These are phyloP conservation scores for sunflower (Helianthus annuus) DNA, from an alignment of 129 eudicot genomes.

Conservation along the genomic window DNA sequence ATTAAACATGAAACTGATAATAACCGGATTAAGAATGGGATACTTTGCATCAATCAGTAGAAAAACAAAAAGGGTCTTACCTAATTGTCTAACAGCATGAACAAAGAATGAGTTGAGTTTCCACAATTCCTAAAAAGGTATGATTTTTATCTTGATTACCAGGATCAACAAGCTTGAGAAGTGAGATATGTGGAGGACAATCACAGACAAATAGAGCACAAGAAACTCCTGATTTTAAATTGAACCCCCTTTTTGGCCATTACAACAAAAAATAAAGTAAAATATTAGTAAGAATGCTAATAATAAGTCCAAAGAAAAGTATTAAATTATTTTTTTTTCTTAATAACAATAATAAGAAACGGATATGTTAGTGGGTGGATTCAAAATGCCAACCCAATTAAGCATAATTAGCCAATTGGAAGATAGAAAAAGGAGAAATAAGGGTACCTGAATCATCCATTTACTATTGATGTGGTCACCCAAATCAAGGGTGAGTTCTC, in stretches of 20 bases:
- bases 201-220: slow-evolving; percentile 68
- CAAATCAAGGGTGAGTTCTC: too few relatives aligned
- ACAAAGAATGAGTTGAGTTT: neutral
- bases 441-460: too few relatives aligned
- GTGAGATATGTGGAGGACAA: slow-evolving; percentile 84
- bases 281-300: too few relatives aligned
- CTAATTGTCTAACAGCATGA: slow-evolving; percentile 10
- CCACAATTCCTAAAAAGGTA: neutral
- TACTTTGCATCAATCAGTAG: neutral
- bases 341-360: too few relatives aligned
- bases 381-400: too few relatives aligned
- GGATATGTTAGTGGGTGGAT: too few relatives aligned
- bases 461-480: too few relatives aligned
- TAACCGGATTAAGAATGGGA: neutral
- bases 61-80: neutral
- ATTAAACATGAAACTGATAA: neutral
- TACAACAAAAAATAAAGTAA: too few relatives aligned
- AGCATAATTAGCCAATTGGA: too few relatives aligned
- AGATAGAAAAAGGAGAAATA: too few relatives aligned
- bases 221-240: slow-evolving; percentile 35
- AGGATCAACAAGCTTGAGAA: slow-evolving; percentile 60
- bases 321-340: too few relatives aligned
- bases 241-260: slow-evolving; percentile 51
- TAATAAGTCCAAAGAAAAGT: too few relatives aligned
- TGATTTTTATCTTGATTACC: slow-evolving; percentile 25